A percentile compares a stretch with the other conserved stretches of the same genome.
These are phyloP conservation scores for Tylopilus felleus DNA, from an alignment of 768 basidiomycete species.

Conservation along the genomic window DNA sequence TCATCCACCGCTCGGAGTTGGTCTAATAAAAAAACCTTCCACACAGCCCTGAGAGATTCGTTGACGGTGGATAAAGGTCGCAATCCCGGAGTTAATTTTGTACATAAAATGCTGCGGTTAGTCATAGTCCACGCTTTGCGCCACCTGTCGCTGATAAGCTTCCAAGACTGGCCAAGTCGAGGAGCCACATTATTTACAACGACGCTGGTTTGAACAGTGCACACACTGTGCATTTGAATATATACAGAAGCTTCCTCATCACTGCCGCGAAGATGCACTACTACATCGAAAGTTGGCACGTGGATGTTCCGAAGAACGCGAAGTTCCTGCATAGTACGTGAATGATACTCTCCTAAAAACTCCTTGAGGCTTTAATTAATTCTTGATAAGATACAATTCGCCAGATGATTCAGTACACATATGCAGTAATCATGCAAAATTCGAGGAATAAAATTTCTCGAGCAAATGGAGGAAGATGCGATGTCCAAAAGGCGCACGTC, in stretches of 20 bases:
- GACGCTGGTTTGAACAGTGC: conserved; percentile 68
- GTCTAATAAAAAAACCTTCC: background rate
- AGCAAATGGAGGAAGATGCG: conserved; percentile 37
- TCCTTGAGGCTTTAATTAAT: background rate
- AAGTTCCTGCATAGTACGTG: conserved; percentile 56
- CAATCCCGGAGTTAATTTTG: conserved; percentile 61
- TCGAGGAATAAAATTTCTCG: conserved; percentile 39
- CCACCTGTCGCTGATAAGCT: conserved; percentile 5
- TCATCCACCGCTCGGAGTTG: background rate
- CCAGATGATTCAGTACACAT: conserved; percentile 57
- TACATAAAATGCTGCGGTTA: conserved; percentile 72
- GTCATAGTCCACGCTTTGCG: conserved; percentile 20
- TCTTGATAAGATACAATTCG: conserved; percentile 52
- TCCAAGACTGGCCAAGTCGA: conserved; percentile 63
- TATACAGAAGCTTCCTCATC: conserved; percentile 83
- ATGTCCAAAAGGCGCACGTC: conserved; percentile 48
- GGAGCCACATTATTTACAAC: conserved; percentile 76
- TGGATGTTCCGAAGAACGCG: conserved; percentile 40
- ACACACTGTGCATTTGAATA: conserved; percentile 66
- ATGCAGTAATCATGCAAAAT: conserved; percentile 49
- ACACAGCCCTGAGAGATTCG: conserved; percentile 59
- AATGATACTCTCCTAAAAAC: background rate
- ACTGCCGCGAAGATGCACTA: conserved; percentile 83
- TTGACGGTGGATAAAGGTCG: conserved; percentile 69
- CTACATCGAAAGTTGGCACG: conserved; percentile 67